phyloP scores from a whole-genome alignment of 2,329 filamentous ascomycete species.

The Epichloe brachyelytri region DNA sequence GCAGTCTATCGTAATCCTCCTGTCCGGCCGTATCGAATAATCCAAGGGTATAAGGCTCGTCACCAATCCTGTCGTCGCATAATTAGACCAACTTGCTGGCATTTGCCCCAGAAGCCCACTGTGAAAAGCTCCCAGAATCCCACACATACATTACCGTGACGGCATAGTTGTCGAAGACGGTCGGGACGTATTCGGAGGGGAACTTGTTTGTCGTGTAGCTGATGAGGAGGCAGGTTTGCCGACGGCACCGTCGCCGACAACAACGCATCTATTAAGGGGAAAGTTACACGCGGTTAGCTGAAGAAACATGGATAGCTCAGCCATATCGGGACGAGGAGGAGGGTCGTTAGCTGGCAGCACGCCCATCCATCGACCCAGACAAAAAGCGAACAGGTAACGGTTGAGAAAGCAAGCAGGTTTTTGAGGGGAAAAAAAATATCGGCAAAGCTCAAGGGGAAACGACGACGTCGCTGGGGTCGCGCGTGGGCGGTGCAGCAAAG shows the following conservation, averaged over 20 bases:
- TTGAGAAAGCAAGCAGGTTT: background rate
- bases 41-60: slow-evolving; percentile 94
- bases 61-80: slow-evolving; percentile 65
- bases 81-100: slow-evolving; percentile 7
- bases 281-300: background rate
- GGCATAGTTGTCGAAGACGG: slow-evolving; percentile 98
- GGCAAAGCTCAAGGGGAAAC: background rate
- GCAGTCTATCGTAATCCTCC: slow-evolving; percentile 97
- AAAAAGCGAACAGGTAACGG: background rate
- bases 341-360: background rate
- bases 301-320: background rate
- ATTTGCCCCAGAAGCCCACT: background rate
- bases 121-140: background rate
- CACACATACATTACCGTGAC: slow-evolving; percentile 93
- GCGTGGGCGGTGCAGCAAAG: slow-evolving; percentile 5
- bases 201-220: slow-evolving; percentile 99
- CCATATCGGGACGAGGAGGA: background rate
- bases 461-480: background rate
- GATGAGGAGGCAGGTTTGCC: slow-evolving; percentile 97
- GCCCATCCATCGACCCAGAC: background rate
- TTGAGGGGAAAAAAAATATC: background rate
- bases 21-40: slow-evolving; percentile 98
- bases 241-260: slow-evolving; percentile 97
- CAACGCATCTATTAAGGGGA: slow-evolving; percentile 62
- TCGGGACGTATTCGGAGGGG: slow-evolving; percentile 98